These are phyloP conservation scores for Eutrema heterophyllum DNA, from an alignment of 345 rosid genomes.

Conservation along the genomic window DNA sequence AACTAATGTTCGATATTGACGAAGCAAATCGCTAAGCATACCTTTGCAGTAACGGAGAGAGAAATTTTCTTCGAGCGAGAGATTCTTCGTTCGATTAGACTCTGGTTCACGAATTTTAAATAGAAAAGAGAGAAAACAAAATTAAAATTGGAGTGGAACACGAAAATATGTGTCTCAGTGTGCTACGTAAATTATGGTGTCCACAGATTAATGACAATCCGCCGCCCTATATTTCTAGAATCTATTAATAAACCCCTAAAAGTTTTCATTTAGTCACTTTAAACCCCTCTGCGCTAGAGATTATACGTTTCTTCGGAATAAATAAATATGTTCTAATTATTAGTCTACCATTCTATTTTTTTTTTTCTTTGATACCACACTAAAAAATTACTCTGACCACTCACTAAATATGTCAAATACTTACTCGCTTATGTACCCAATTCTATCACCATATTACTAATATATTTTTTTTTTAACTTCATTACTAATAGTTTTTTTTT, in stretches of 20 bases:
- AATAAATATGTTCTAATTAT: background rate
- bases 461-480: too few relatives aligned
- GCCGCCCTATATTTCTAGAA: background rate
- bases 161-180: constrained; percentile 16
- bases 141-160: background rate
- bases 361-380: background rate
- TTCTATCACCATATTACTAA: too few relatives aligned
- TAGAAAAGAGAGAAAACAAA: background rate
- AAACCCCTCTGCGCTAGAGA: background rate
- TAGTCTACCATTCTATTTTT: background rate
- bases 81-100: constrained; percentile 25
- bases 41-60: constrained; percentile 16
- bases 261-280: background rate
- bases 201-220: constrained; percentile 42
- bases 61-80: background rate
- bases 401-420: background rate
- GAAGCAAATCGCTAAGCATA: background rate
- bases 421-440: background rate
- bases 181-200: constrained; percentile 36
- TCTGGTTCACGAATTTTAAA: constrained; percentile 18
- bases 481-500: too few relatives aligned
- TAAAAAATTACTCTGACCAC: background rate
- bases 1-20: background rate
- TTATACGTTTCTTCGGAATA: background rate
- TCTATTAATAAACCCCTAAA: background rate